phyloP scores from a whole-genome alignment of 1,139 yeast genomes.

The Wickerhamomyces sp. region DNA sequence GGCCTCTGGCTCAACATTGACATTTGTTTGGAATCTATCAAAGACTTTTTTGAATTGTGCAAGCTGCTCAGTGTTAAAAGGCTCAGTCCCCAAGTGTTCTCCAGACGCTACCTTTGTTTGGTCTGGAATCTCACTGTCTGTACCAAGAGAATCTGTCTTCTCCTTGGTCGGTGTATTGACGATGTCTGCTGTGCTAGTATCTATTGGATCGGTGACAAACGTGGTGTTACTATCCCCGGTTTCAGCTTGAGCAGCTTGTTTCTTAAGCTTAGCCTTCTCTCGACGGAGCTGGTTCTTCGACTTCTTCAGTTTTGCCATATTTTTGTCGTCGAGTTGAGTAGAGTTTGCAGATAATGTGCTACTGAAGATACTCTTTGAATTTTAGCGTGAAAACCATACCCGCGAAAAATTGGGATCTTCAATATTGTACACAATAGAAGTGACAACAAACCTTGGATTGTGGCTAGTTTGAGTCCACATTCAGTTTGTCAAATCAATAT shows the following conservation, averaged over 20 bases:
- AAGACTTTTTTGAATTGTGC: slow-evolving; percentile 40
- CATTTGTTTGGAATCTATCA: slow-evolving; percentile 33
- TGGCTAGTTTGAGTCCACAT: no score
- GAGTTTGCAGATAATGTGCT: no score
- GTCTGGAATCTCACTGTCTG: neutral
- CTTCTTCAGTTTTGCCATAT: slow-evolving; percentile 24
- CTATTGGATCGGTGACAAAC: no score
- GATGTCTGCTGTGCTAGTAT: no score
- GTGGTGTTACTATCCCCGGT: slow-evolving; percentile 2
- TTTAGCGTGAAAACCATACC: no score
- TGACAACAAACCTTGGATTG: no score
- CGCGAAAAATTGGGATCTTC: no score
- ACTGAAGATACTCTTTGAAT: no score
- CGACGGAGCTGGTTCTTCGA: slow-evolving; percentile 62
- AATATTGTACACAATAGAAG: no score
- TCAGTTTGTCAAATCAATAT: no score
- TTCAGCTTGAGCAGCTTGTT: slow-evolving; percentile 17
- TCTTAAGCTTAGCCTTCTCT: slow-evolving; percentile 51
- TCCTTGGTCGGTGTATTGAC: neutral
- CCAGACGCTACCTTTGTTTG: neutral
- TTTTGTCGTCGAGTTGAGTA: no score
- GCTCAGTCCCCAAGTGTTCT: slow-evolving; percentile 2
- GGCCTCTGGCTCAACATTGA: slow-evolving; percentile 9
- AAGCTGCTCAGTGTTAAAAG: slow-evolving; percentile 32
- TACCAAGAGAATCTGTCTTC: neutral